Base-by-base conservation (phyloP, 495 filamentous ascomycete species). In the Podospora appendiculata region DNA sequence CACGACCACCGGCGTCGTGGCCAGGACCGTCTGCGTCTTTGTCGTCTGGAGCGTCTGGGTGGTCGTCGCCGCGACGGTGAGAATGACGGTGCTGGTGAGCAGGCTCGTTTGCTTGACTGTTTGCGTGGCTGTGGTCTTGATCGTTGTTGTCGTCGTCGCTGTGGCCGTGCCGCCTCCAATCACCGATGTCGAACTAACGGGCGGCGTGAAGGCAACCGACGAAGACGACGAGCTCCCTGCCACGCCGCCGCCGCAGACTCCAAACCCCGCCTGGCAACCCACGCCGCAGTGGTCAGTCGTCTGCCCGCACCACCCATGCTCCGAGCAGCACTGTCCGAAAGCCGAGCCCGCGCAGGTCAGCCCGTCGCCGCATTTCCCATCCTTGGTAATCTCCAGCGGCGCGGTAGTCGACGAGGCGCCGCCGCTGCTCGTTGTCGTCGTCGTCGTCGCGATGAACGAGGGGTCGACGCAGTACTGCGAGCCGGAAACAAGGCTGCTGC, bases 351-450 rank as follows among this genome's bases (percentile, higher is more conserved):
- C 55, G 56, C 80, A 84, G 11, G 78, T 81, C 11, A 73, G 60
- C 3, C 68, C 70, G 10, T 52, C 49, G 18, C 79, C 78, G 57
- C 80, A 83, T n/a, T 63, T 73, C 0, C 78, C 80, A 50, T 83
- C 76, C 10, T 55, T 32, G 47, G 74, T 79, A 32, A 81, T 57
- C 41, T 55, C 38, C 46, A 59, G 49, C 54, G 53, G 59, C 19
- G 60, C 64, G 12, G 61, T 62, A 5, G 58, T 12, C 1, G 36
- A 13, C 8, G 55, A 55, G 1, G 56, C 51, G 10, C 41, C 4
- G 13, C 13, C 8, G 25, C 13, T 18, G n/a, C 12, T 14, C 4
- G 32, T 16, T 14, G 61, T 55, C 4, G 64, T 9, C 6, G 64
- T 19, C 3, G 45, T 35, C 8, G 40, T 14, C 0, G 41, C 6